Percentiles rank a stretch among this genome's conserved stretches.
Conservation (phyloP, 2,329 filamentous ascomycete genomes). For the Thelonectria rubi region DNA sequence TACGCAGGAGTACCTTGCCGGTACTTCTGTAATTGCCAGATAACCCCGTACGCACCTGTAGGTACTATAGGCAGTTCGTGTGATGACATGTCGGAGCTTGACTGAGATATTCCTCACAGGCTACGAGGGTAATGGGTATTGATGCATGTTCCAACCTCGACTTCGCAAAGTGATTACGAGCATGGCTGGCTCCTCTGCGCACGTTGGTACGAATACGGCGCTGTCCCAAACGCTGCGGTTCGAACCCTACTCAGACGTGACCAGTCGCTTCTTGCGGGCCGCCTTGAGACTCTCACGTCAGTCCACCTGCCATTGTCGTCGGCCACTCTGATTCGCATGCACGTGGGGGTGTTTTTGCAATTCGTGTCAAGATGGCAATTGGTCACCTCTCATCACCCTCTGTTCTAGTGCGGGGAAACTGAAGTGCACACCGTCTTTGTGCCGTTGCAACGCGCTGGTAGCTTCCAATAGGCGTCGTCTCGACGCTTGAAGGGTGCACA, state of each 20-base stretch:
- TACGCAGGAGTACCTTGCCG: too few relatives aligned
- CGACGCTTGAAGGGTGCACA: constrained; percentile 1
- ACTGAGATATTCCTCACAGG: constrained; percentile 8
- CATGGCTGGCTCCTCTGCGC: background rate
- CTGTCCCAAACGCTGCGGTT: background rate
- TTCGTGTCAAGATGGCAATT: background rate
- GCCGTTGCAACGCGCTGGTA: background rate
- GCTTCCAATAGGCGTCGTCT: background rate
- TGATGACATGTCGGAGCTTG: background rate
- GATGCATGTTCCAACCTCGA: background rate
- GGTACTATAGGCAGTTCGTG: too few relatives aligned
- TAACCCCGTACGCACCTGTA: too few relatives aligned
- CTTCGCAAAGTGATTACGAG: background rate
- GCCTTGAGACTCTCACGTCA: constrained; percentile 20
- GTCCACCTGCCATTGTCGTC: constrained; percentile 15
- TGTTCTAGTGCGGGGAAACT: constrained; percentile 16
- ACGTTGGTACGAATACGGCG: background rate
- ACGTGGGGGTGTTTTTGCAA: constrained; percentile 3
- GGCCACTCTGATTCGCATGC: constrained; percentile 1
- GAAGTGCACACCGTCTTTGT: constrained; percentile 10
- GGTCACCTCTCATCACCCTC: background rate
- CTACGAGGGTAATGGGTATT: background rate
- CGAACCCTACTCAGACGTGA: background rate
- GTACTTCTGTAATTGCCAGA: too few relatives aligned
- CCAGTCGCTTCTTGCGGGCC: constrained; percentile 14